These are phyloP conservation scores for Xerocomellus intermedius DNA, from an alignment of 768 basidiomycete species.

Conservation along the genomic window DNA sequence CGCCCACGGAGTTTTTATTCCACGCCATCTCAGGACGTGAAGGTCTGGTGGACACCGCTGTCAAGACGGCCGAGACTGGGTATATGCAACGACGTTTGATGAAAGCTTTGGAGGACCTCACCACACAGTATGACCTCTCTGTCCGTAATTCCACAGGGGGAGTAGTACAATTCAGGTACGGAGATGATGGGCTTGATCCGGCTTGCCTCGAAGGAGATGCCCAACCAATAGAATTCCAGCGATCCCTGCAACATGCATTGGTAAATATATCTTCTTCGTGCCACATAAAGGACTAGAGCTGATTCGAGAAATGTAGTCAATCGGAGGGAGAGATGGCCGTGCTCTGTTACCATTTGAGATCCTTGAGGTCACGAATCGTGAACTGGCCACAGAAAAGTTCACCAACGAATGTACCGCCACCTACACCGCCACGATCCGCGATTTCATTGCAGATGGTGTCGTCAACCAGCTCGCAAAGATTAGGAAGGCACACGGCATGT, in stretches of 20 bases:
- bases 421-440: conserved; percentile 65
- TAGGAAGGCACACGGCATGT: conserved; percentile 76
- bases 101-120: conserved; percentile 98
- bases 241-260: conserved; percentile 83
- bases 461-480: conserved; percentile 63
- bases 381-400: conserved; percentile 58
- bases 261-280: conserved; percentile 36
- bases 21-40: conserved; percentile 99
- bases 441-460: conserved; percentile 69
- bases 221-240: conserved; percentile 84
- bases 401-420: conserved; percentile 67
- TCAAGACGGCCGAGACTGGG: conserved; percentile 99
- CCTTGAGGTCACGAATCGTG: conserved; percentile 62
- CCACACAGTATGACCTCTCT: conserved; percentile 92
- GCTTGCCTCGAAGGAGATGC: conserved; percentile 95
- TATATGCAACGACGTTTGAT: conserved; percentile 99
- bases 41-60: conserved; percentile 98
- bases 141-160: conserved; percentile 94
- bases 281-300: conserved; percentile 1
- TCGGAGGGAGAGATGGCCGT: conserved; percentile 55
- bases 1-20: conserved; percentile 95
- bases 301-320: conserved; percentile 46
- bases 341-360: conserved; percentile 88
- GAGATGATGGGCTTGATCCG: conserved; percentile 96
- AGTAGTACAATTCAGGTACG: conserved; percentile 95